Evolutionary conservation across 306 rosid species (phyloP).

Genomic region (Senna siamea): DNA sequence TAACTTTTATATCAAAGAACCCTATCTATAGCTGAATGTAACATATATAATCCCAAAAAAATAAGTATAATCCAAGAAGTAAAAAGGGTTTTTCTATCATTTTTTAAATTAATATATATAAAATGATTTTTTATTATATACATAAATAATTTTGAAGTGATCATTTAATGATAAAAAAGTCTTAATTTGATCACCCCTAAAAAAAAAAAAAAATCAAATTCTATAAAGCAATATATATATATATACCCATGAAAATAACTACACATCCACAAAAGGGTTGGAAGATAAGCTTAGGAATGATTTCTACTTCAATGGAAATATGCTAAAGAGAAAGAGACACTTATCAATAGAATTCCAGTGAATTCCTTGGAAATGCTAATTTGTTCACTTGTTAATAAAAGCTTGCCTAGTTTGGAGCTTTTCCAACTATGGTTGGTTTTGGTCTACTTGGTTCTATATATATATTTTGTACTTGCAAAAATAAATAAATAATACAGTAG

Average conservation of each 20-base stretch:
- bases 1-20: constrained; percentile 24
- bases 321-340: constrained; percentile 78
- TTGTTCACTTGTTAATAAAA: constrained; percentile 64
- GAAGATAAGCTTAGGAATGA: constrained; percentile 48
- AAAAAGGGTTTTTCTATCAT: too few species aligned
- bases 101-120: too few species aligned
- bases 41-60: too few species aligned
- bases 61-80: background rate
- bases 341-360: constrained; percentile 41
- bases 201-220: too few species aligned
- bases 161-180: too few species aligned
- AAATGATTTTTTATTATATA: too few species aligned
- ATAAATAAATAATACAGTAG: too few species aligned
- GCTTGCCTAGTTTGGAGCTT: constrained; percentile 45
- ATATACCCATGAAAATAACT: constrained; percentile 37
- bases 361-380: constrained; percentile 63
- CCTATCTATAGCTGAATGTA: background rate
- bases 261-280: constrained; percentile 13
- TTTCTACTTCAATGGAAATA: constrained; percentile 54
- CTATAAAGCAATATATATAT: too few species aligned
- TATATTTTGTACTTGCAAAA: background rate
- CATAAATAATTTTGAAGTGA: too few species aligned
- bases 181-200: too few species aligned
- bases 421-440: constrained; percentile 47
- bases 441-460: constrained; percentile 28